phyloP scores from a whole-genome alignment of 805 yeast genomes.

The Metschnikowia henanensis region DNA sequence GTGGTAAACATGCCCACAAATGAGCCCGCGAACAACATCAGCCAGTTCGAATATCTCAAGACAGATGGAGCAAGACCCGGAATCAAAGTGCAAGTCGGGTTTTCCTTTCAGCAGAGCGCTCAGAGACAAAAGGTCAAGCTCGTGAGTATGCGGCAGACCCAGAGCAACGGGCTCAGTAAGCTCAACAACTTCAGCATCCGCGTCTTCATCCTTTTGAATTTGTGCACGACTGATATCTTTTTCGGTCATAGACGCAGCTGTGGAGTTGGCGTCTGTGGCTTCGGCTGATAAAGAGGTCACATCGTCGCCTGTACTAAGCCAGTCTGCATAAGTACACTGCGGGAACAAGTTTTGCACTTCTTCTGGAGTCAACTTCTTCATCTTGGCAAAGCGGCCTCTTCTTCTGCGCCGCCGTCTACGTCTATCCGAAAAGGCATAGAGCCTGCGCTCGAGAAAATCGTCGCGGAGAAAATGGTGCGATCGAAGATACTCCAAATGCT shows the following conservation, averaged over 20 bases:
- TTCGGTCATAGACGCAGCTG: conserved; percentile 1
- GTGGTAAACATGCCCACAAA: conserved; percentile 86
- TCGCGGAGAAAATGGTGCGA: conserved; percentile 32
- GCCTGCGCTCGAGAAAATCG: conserved; percentile 29
- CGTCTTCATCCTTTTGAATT: background rate
- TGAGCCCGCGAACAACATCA: conserved; percentile 66
- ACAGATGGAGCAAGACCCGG: conserved; percentile 80
- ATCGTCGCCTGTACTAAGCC: conserved; percentile 64
- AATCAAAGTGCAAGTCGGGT: conserved; percentile 50
- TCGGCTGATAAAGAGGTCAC: conserved; percentile 5
- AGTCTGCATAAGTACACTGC: conserved; percentile 51
- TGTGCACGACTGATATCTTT: background rate
- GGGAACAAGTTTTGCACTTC: conserved; percentile 67
- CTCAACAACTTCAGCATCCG: conserved; percentile 6
- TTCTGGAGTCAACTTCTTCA: conserved; percentile 51
- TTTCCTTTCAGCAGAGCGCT: conserved; percentile 9
- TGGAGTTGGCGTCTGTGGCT: background rate
- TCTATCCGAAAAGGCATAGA: conserved; percentile 18
- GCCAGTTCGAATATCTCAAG: conserved; percentile 62
- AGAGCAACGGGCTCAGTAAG: conserved; percentile 3
- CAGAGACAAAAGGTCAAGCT: conserved; percentile 7
- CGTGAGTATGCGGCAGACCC: background rate
- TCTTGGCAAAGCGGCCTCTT: conserved; percentile 41
- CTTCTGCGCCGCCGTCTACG: conserved; percentile 40
- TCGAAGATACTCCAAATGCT: conserved; percentile 37